Evolutionary conservation across 345 rosid species (phyloP).

Genomic region (Punica granatum): DNA sequence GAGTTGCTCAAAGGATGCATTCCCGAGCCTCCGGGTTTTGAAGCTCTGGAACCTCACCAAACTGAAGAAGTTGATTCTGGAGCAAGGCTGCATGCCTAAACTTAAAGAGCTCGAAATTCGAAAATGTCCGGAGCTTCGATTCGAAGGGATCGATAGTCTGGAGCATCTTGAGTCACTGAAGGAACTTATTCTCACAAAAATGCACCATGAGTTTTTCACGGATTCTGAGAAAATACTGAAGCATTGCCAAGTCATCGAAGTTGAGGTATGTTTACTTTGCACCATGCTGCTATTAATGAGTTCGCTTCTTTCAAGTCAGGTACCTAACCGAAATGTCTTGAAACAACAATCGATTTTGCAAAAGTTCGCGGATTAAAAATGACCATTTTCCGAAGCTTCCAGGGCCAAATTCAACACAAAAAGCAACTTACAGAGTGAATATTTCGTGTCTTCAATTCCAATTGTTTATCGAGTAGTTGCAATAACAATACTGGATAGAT

Average conservation of each 20-base stretch:
- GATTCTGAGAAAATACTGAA: neutral
- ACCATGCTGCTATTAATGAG: too few relatives aligned
- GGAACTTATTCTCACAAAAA: neutral
- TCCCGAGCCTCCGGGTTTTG: neutral
- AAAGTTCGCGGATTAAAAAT: too few relatives aligned
- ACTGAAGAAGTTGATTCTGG: fast-evolving
- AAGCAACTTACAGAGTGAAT: too few relatives aligned
- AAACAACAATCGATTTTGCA: too few relatives aligned
- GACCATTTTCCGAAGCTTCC: too few relatives aligned
- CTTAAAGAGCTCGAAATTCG: neutral
- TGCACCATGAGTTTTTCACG: neutral
- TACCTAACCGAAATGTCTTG: too few relatives aligned
- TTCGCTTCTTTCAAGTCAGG: too few relatives aligned
- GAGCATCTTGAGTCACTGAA: neutral
- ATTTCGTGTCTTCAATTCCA: too few relatives aligned
- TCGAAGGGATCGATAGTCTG: neutral
- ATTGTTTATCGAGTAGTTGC: too few relatives aligned
- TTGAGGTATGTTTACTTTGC: neutral
- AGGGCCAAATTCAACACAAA: too few relatives aligned
- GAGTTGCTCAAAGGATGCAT: neutral
- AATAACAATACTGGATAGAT: too few relatives aligned
- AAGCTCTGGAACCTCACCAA: neutral
- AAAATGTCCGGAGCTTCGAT: neutral
- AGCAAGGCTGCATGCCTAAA: fast-evolving
- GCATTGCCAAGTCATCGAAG: too few relatives aligned